Conservation (phyloP, 768 basidiomycete species). For the Porphyrellus cyaneotinctus region DNA sequence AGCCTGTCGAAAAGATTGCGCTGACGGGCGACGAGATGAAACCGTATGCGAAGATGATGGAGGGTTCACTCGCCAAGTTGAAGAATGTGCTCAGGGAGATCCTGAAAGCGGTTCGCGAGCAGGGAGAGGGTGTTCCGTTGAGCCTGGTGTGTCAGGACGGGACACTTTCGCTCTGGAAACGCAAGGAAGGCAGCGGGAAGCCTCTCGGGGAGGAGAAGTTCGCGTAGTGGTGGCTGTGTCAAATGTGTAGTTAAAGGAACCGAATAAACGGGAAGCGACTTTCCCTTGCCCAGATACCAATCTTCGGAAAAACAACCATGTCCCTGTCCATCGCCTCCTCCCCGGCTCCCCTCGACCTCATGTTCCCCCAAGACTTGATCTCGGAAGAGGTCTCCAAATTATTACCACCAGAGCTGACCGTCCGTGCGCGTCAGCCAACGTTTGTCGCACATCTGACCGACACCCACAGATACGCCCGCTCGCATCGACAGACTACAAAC, state of each 20-base stretch:
- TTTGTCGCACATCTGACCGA: background rate
- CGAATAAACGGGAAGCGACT: background rate
- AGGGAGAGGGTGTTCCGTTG: slow-evolving; percentile 50
- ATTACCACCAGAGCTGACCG: slow-evolving; percentile 48
- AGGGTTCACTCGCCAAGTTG: slow-evolving; percentile 23
- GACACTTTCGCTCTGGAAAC: slow-evolving; percentile 47
- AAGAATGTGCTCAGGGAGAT: slow-evolving; percentile 35
- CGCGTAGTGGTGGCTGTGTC: slow-evolving; percentile 20
- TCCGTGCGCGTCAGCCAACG: background rate
- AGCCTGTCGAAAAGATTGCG: slow-evolving; percentile 42
- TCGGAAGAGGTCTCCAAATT: slow-evolving; percentile 55
- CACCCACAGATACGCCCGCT: slow-evolving; percentile 80
- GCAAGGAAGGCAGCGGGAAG: slow-evolving; percentile 31
- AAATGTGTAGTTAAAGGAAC: background rate
- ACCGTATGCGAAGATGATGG: slow-evolving; percentile 18
- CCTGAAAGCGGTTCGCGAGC: slow-evolving; percentile 44
- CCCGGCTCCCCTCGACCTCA: slow-evolving; percentile 66
- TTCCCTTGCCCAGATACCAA: no score
- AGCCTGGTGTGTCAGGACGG: slow-evolving; percentile 49
- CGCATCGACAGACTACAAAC: slow-evolving; percentile 73
- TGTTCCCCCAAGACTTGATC: slow-evolving; percentile 72
- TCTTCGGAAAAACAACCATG: slow-evolving; percentile 13
- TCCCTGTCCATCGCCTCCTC: slow-evolving; percentile 35
- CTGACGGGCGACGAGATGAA: slow-evolving; percentile 31
- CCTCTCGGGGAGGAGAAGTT: slow-evolving; percentile 20